phyloP scores from a whole-genome alignment of 495 filamentous ascomycete genomes.

The Daldinia grandis region DNA sequence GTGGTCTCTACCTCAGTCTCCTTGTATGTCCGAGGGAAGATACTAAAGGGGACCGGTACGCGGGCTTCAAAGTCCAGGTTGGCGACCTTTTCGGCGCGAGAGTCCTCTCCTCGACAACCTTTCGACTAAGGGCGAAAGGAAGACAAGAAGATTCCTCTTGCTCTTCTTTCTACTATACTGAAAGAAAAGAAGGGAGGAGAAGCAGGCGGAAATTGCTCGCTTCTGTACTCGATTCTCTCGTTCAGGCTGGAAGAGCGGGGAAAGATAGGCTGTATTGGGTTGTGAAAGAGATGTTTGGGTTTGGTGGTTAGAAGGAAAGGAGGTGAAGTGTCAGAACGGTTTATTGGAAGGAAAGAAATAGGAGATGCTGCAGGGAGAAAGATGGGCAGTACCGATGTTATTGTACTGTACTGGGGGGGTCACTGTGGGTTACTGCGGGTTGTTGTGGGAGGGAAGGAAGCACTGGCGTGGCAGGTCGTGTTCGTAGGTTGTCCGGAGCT shows the following conservation, averaged over 20 bases:
- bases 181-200: constrained; percentile 58
- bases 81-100: constrained; percentile 75
- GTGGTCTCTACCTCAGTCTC: constrained; percentile 85
- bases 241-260: constrained; percentile 47
- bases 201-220: constrained; percentile 40
- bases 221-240: constrained; percentile 50
- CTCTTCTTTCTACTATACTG: constrained; percentile 62
- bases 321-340: constrained; percentile 46
- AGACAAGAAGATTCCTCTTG: constrained; percentile 92
- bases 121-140: constrained; percentile 89
- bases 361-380: constrained; percentile 39
- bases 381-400: constrained; percentile 36
- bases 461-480: constrained; percentile 40
- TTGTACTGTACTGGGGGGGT: constrained; percentile 37
- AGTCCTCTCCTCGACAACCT: constrained; percentile 90
- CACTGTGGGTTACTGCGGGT: constrained; percentile 14
- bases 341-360: constrained; percentile 50
- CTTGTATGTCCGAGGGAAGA: constrained; percentile 99
- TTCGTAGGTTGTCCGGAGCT: constrained; percentile 8
- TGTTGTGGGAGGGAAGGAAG: constrained; percentile 18
- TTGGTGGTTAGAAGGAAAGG: constrained; percentile 46
- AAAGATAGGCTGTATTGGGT: constrained; percentile 32
- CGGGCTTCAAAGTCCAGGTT: constrained; percentile 99
- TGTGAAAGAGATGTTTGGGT: constrained; percentile 43
- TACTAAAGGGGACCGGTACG: constrained; percentile 98